Conservation (phyloP, 805 yeast species). For the Ogataea glucozyma region DNA sequence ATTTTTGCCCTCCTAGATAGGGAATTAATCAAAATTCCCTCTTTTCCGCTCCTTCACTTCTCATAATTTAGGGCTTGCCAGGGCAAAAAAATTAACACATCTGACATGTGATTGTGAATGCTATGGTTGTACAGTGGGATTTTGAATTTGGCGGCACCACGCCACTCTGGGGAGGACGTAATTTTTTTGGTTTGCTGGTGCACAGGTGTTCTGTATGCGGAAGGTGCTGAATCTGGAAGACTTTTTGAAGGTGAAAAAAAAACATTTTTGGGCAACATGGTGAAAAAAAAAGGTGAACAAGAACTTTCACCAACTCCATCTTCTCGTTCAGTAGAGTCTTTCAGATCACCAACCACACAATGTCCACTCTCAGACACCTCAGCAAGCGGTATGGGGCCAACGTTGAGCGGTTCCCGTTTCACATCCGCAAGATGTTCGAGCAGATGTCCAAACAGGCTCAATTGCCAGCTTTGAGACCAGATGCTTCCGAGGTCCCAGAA, state of each 20-base stretch:
- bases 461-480: slow-evolving; percentile 35
- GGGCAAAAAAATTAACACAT: too few species aligned
- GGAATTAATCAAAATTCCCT: not conserved
- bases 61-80: too few species aligned
- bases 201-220: slow-evolving; percentile 1
- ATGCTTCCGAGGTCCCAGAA: slow-evolving; percentile 32
- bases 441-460: slow-evolving; percentile 31
- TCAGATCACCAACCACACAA: slow-evolving; percentile 4
- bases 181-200: too few species aligned
- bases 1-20: too few species aligned
- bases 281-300: slow-evolving; percentile 1
- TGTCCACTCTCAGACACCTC: slow-evolving; percentile 22
- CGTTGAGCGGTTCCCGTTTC: slow-evolving; percentile 33
- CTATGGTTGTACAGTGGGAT: too few species aligned
- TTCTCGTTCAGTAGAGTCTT: not conserved
- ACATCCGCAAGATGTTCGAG: slow-evolving; percentile 31
- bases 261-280: not conserved
- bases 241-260: not conserved
- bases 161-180: too few species aligned
- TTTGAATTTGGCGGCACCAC: too few species aligned
- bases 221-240: not conserved
- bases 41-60: not conserved
- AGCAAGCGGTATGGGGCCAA: slow-evolving; percentile 36
- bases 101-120: slow-evolving; percentile 7
- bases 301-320: not conserved